A percentile compares a stretch with the other conserved stretches of the same genome.
phyloP scores from a whole-genome alignment of 305 asterid species.

The Fraxinus angustifolia region DNA sequence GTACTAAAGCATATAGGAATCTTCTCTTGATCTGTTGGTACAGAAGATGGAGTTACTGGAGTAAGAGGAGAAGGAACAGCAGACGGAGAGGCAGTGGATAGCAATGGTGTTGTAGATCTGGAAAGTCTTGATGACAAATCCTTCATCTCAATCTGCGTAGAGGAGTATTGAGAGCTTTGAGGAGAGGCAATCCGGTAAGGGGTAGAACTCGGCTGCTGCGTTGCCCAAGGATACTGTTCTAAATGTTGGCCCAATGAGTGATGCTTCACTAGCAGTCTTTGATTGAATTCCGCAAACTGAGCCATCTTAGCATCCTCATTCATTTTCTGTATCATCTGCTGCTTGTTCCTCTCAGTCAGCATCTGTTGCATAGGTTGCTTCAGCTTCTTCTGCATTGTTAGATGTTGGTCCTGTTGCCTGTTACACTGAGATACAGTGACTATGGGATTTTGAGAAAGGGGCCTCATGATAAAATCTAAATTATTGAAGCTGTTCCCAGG shows the following conservation, averaged over 20 bases:
- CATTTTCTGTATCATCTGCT: conserved; percentile 28
- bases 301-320: conserved; percentile 29
- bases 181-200: conserved; percentile 23
- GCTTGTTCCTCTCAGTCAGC: conserved; percentile 28
- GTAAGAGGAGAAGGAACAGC: conserved; percentile 39
- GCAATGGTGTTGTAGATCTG: conserved; percentile 24
- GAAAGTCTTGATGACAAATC: conserved; percentile 33
- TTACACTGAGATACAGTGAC: conserved; percentile 19
- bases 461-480: conserved; percentile 21
- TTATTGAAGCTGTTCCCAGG: conserved; percentile 23
- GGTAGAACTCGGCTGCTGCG: conserved; percentile 22
- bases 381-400: conserved; percentile 25
- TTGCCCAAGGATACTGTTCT: conserved; percentile 4
- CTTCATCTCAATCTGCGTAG: conserved; percentile 33
- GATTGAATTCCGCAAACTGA: conserved; percentile 20
- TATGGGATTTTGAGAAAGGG: conserved; percentile 12
- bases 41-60: conserved; percentile 42
- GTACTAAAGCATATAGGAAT: conserved; percentile 23
- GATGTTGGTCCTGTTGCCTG: conserved; percentile 23
- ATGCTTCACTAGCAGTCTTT: conserved; percentile 7
- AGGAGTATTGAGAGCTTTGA: conserved; percentile 34
- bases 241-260: neutral
- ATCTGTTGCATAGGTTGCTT: conserved; percentile 34
- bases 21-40: conserved; percentile 28
- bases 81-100: conserved; percentile 30